Evolutionary conservation across 2,329 filamentous ascomycete genomes (phyloP), one percentile per base, ranked within the genome.

Genomic region (Colletotrichum sp.): DNA sequence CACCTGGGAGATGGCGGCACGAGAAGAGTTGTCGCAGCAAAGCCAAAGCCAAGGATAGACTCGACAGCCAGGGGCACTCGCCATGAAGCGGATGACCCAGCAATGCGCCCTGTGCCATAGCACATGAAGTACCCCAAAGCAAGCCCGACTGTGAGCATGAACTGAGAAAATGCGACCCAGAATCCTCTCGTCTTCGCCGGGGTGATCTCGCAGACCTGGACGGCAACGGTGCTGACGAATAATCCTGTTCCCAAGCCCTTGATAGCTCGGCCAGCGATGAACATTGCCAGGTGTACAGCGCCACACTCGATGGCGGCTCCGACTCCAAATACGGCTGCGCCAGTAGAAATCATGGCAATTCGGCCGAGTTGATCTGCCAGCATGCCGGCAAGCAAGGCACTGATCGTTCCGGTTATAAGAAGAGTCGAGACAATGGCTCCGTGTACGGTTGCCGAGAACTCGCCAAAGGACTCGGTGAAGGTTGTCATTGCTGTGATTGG

Each of bases 401-500:
- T 89, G 26, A 93, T 82, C 0, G 89, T 91, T 6, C 90, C 92
- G 0, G 91, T 88, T 21, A 93, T 87, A 21, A 93, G 84, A 63
- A 92, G 89, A 0, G 88, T 89, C 0, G 92, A 92, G 13, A 93
- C 91, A 8, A 92, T 87, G 3, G 92, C 83, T 2, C 92, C 92
- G 77, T 91, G 91, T 1, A 92, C 79, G 0, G 88, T 89, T 0
- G 91, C 85, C 1, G 89, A 89, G 59, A 90, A 86, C 12, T 85
- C 81, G 7, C 90, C 91, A 78, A 92, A 89, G 5, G 86, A 85
- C 3, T 82, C 71, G 9, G 83, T 83, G 81, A 91, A 93, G 12
- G 84, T 82, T 0, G 84, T 78, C 91, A 93, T 93, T 6, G 87
- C 86, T 0, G 91, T 92, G 0, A 92, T 87, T 3, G 91, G 88